A percentile compares a stretch with the other conserved stretches of the same genome.
Evolutionary conservation across 164 flowering plant genomes (phyloP).

Genomic region (Magnolia changhungtana): DNA sequence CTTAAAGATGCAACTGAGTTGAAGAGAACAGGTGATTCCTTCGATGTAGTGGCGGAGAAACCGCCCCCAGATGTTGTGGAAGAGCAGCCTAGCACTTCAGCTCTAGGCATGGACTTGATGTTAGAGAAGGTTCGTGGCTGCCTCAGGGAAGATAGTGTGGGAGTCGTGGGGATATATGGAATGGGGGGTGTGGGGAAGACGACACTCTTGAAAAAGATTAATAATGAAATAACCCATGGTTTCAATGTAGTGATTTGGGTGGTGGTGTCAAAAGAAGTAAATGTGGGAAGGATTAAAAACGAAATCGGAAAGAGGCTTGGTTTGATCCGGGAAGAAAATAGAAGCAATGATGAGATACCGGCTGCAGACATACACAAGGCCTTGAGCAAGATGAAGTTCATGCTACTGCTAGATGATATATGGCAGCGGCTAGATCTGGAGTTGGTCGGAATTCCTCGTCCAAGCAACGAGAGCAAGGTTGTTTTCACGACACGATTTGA

Average conservation of each 20-base stretch:
- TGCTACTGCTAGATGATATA: constrained; percentile 12
- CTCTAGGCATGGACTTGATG: neutral
- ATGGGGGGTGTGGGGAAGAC: constrained; percentile 16
- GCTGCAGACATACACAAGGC: neutral
- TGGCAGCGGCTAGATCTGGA: constrained; percentile 11
- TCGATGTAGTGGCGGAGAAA: neutral
- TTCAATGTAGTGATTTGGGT: constrained; percentile 5
- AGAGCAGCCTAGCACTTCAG: neutral
- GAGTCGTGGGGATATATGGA: constrained; percentile 12
- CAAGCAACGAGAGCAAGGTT: constrained; percentile 1
- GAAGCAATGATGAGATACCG: neutral
- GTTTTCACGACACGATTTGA: constrained; percentile 10
- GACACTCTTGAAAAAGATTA: constrained; percentile 2
- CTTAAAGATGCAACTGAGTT: neutral
- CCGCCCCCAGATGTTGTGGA: neutral
- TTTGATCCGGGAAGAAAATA: neutral
- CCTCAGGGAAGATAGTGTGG: neutral
- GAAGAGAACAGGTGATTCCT: neutral
- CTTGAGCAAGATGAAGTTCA: constrained; percentile 4
- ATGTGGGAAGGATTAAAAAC: neutral
- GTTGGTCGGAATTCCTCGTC: constrained; percentile 1
- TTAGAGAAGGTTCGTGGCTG: neutral
- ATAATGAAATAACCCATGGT: constrained; percentile 1
- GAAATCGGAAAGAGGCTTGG: neutral
- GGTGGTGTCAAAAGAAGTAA: neutral